Evolutionary conservation across 768 basidiomycete genomes (phyloP), one percentile per base, ranked within the genome.

Genomic region (Tremella mesenterica): DNA sequence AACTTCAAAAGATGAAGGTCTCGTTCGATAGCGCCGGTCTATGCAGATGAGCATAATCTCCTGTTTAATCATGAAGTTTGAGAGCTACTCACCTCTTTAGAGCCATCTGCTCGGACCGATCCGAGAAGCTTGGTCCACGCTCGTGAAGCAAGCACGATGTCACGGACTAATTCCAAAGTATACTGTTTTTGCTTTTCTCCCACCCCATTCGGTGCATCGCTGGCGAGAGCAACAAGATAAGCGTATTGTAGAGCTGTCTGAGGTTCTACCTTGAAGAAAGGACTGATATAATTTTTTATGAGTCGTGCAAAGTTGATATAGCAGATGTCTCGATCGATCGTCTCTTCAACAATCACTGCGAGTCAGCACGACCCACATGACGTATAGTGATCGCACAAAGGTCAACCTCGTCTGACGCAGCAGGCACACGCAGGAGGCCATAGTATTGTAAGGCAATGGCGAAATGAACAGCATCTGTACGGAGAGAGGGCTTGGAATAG

Each of bases 191-290:
- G 91, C 68, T 91, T 86, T 63, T 82, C 82, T n/a, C 89, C 88
- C 1, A 80, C 80, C 13, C 47, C 53, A 2, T 77, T 76, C 1
- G 79, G 77, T 31, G 86, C 83, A 69, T 93, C 89, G 7, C 83
- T 78, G 25, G 81, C 79, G 5, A 96, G 79, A 51, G 83, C 82
- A 5, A 95, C 80, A 54, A 86, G 86, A 67, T 90, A 91, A 21
- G 92, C 85, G 60, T 96, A 97, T 73, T 99, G 91, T 47, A 99
- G 75, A 0, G 92, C 93, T 64, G 92, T 88, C 65, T 86, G 85
- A 0, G 92, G 86, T 61, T 95, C 93, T 79, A 88, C 82, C 74
- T 85, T 87, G 25, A 86, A 86, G 69, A 97, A 95, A 55, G 85
- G 86, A 30, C 89, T 82, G 39, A 95, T 83, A 68, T 99, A 96